phyloP scores from a whole-genome alignment of 2,329 filamentous ascomycete species.

The Hypoxylon sp. region DNA sequence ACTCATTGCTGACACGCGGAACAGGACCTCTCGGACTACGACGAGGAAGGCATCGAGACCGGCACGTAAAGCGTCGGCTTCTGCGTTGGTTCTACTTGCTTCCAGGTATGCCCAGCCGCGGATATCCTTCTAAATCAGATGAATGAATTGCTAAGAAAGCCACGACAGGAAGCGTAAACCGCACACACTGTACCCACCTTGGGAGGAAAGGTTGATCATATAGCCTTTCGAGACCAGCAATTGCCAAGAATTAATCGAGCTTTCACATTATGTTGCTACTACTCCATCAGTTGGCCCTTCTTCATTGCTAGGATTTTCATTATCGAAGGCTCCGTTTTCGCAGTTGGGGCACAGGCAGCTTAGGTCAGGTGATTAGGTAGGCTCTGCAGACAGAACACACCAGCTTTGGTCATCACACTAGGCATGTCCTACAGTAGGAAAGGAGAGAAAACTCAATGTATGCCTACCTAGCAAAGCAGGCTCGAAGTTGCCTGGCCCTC shows the following conservation, averaged over 20 bases:
- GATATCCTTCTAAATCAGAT: neutral
- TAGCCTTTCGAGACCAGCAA: neutral
- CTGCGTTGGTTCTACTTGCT: neutral
- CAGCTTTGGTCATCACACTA: neutral
- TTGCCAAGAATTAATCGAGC: too few species aligned
- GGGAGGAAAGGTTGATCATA: too few species aligned
- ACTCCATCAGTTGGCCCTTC: too few species aligned
- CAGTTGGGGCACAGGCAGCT: neutral
- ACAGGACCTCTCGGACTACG: neutral
- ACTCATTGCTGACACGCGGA: neutral
- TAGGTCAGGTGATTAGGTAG: neutral
- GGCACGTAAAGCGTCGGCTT: too few species aligned
- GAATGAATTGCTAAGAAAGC: neutral
- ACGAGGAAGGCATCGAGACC: neutral
- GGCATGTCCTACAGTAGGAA: neutral
- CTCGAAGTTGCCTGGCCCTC: conserved; percentile 27
- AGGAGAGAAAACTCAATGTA: conserved; percentile 21
- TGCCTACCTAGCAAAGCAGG: conserved; percentile 17
- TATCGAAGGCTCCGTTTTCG: neutral
- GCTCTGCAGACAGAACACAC: neutral
- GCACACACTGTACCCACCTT: too few species aligned
- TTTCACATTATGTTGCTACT: too few species aligned
- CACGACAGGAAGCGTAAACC: too few species aligned
- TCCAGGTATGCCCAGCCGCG: neutral
- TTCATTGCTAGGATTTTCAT: too few species aligned